Conservation (phyloP, 1,139 yeast species). For the Protomyces inundatus region DNA sequence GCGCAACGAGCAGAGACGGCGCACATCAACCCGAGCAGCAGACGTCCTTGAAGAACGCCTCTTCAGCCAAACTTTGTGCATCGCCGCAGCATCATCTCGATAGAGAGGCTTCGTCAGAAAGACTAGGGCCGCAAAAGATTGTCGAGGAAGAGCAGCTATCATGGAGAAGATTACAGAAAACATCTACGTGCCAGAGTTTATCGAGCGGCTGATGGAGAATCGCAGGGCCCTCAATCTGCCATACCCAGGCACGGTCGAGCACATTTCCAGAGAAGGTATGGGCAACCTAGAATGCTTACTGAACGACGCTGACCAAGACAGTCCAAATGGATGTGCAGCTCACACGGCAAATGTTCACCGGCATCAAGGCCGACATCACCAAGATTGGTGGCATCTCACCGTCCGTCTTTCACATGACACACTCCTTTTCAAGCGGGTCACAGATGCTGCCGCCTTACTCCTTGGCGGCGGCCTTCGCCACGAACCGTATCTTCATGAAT, state of each 20-base stretch:
- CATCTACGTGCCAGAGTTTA: not conserved
- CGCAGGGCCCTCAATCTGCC: conserved; percentile 21
- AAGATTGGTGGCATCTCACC: conserved; percentile 89
- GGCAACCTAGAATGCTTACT: not conserved
- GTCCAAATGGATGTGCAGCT: conserved; percentile 25
- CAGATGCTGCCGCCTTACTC: conserved; percentile 80
- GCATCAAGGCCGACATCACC: conserved; percentile 92
- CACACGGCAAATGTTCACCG: conserved; percentile 60
- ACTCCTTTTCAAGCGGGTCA: conserved; percentile 86
- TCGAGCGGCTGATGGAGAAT: conserved; percentile 1
- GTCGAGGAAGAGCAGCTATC: too few species aligned
- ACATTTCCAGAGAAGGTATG: conserved; percentile 14
- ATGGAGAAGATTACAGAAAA: not conserved
- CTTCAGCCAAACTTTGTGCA: too few species aligned
- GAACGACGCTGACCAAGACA: not conserved
- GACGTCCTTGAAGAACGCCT: too few species aligned
- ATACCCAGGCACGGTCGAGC: conserved; percentile 25
- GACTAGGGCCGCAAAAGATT: too few species aligned
- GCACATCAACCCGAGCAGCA: too few species aligned
- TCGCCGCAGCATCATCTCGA: too few species aligned
- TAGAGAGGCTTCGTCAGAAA: too few species aligned
- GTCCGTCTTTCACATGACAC: conserved; percentile 87
- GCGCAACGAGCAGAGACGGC: too few species aligned
- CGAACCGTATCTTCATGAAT: conserved; percentile 45
- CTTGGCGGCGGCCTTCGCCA: conserved; percentile 82